Conservation (phyloP, 2,329 filamentous ascomycete species). For the Periconia digitata region DNA sequence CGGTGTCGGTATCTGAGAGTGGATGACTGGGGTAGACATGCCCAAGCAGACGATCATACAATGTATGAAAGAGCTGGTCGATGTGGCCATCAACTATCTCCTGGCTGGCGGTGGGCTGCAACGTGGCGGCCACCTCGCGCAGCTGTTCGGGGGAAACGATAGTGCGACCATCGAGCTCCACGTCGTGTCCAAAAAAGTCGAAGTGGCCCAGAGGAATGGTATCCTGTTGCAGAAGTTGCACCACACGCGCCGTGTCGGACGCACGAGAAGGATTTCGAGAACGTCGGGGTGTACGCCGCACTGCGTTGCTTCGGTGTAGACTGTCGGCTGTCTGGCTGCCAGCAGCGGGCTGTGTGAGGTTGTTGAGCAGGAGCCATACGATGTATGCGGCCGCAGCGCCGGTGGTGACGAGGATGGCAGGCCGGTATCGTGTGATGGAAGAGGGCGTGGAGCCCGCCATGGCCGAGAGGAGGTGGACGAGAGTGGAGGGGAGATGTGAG, state of each 20-base stretch:
- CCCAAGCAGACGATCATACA: slow-evolving; percentile 32
- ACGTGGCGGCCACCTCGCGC: slow-evolving; percentile 19
- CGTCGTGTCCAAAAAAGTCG: slow-evolving; percentile 24
- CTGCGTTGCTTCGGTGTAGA: slow-evolving; percentile 68
- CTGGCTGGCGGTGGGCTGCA: slow-evolving; percentile 19
- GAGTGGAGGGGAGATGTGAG: not conserved
- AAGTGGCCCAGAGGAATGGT: slow-evolving; percentile 26
- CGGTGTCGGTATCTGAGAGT: slow-evolving; percentile 20
- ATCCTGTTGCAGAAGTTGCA: slow-evolving; percentile 19
- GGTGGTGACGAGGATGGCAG: slow-evolving; percentile 58
- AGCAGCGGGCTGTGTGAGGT: slow-evolving; percentile 21
- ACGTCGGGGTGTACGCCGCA: slow-evolving; percentile 54
- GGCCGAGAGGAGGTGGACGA: slow-evolving; percentile 5
- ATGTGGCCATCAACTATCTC: slow-evolving; percentile 24
- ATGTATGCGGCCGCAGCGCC: slow-evolving; percentile 59
- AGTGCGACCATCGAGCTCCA: slow-evolving; percentile 25
- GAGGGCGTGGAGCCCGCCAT: slow-evolving; percentile 37
- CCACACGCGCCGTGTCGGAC: slow-evolving; percentile 12
- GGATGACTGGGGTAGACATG: slow-evolving; percentile 20
- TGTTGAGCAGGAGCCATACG: slow-evolving; percentile 61
- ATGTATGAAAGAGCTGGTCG: slow-evolving; percentile 29
- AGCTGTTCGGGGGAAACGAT: slow-evolving; percentile 24
- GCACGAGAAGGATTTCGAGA: slow-evolving; percentile 22
- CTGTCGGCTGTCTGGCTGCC: slow-evolving; percentile 22
- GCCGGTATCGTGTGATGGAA: slow-evolving; percentile 42